Base-by-base conservation (phyloP, 2,329 filamentous ascomycete genomes). In the Fusarium longipes region DNA sequence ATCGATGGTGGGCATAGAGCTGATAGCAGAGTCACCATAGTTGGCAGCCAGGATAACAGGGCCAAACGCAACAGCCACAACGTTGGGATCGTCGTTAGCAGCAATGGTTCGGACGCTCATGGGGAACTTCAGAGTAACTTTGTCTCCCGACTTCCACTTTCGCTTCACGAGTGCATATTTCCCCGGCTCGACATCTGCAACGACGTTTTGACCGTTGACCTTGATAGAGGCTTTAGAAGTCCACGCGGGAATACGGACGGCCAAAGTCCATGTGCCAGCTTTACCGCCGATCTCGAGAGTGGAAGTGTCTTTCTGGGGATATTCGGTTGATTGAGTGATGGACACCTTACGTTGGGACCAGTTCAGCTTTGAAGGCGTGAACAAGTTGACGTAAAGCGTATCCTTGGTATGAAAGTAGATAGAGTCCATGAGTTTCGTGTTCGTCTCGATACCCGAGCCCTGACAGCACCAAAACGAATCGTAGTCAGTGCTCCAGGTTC, bases 391-490 rank as follows among this genome's bases (percentile, higher is more conserved):
- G 54, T 81, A 85, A 0, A 86, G 75, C 0, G 78, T 77, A 0
- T 75, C 73, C 27, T 74, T 72, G 50, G 82, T 79, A 43, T 81
- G 76, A 43, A 80, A 83, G 75, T 86, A 86, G 52, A 86, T 81
- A 0, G 83, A 84, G 66, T 86, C 84, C 75, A 81, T 82, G 12
- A 85, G 71, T 69, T 85, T 85, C 0, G 84, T 86, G 67, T 86
- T 85, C 1, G 81, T 84, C 74, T 86, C 84, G 3, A 86, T 57
- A 0, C 78, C 81, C 0, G 83, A 85, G 2, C 82, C 83, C 67
- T 85, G 82, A 53, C 83, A 86, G 70, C 83, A 86, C 84, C 84
- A 86, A 71, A 84, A 83, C 0, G 81, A 82, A 47, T 82, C 74
- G 65, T 85, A 83, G 62, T 85, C 83, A 1, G 84, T 86, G 40